Base-by-base conservation (phyloP, 2,329 filamentous ascomycete species). In the Ceratocystis cacaofunesta region DNA sequence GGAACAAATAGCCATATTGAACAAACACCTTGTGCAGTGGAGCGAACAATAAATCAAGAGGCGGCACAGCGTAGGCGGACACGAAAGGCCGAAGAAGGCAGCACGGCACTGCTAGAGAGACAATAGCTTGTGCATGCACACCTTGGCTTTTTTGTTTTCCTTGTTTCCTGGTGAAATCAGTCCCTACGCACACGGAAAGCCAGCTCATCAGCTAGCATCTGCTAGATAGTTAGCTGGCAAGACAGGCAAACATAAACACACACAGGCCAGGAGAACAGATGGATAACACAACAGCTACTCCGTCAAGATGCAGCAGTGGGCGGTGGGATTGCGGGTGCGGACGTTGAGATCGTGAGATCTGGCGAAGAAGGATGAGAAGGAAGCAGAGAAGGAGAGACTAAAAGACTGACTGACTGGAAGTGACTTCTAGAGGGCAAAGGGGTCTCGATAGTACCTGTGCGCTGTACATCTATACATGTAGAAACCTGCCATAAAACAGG, bases 301-400 rank as follows among this genome's bases (percentile, higher is more conserved):
- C 12, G n/a, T 19, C 28, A 28, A 48, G 41, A 46, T 30, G 7
- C 41, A 25, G 61, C 44, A 48, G 10, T 19, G 41, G 41, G 36
- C 61, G n/a, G 41, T 44, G 22, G 44, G 36, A 48, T 44, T 28
- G 19, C 44, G 61, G 36, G 41, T 62, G 25, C 15, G 10, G 44
- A 62, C 41, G 12, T 62, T 46, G 61, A 46, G 43, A 62, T 62
- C 43, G 61, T 62, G 41, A 46, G 41, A 62, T 62, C 61, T 62
- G 61, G 61, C 61, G 61, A 62, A 62, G 41, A 62, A 46, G 41
- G 44, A 62, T 62, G 61, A 7, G 61, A 62, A 46, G 61, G 61
- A 62, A 46, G 36, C 22, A 55, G 19, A 4, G 22, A 12, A 28
- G 50, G 19, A 22, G 50, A 55, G 50, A 50, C 15, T 50, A 15